Conservation (phyloP, 441 rosid species). For the Croton setiger region DNA sequence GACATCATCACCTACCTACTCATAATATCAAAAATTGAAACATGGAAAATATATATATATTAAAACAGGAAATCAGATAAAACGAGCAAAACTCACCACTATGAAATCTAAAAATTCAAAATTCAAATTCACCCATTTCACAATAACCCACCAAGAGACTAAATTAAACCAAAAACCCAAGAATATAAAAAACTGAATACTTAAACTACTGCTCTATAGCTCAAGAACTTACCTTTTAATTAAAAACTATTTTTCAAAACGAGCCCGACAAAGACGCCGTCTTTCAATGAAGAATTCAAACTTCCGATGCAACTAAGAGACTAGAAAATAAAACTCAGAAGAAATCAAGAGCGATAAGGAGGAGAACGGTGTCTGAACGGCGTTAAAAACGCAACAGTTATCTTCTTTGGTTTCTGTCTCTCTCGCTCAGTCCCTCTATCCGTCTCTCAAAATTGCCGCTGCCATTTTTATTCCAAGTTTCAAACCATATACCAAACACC, state of each 20-base stretch:
- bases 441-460: slow-evolving; percentile 37
- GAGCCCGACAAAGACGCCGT: slow-evolving; percentile 16
- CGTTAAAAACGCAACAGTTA: background rate
- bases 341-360: background rate
- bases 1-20: slow-evolving; percentile 46
- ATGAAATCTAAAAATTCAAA: background rate
- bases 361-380: slow-evolving; percentile 4
- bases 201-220: background rate
- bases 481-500: slow-evolving; percentile 23
- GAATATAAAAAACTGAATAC: background rate
- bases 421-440: slow-evolving; percentile 9
- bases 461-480: slow-evolving; percentile 26
- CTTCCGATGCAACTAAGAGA: background rate
- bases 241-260: background rate
- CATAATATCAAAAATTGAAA: slow-evolving; percentile 6
- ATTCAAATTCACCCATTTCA: background rate
- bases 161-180: slow-evolving; percentile 2
- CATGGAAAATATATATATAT: background rate
- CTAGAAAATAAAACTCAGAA: background rate
- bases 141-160: background rate
- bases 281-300: background rate
- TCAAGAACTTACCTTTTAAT: slow-evolving; percentile 6
- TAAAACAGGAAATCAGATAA: background rate
- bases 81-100: background rate
- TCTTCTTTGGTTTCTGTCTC: background rate